Evolutionary conservation across 495 filamentous ascomycete species (phyloP).

Genomic region (Penicillium egyptiacum): DNA sequence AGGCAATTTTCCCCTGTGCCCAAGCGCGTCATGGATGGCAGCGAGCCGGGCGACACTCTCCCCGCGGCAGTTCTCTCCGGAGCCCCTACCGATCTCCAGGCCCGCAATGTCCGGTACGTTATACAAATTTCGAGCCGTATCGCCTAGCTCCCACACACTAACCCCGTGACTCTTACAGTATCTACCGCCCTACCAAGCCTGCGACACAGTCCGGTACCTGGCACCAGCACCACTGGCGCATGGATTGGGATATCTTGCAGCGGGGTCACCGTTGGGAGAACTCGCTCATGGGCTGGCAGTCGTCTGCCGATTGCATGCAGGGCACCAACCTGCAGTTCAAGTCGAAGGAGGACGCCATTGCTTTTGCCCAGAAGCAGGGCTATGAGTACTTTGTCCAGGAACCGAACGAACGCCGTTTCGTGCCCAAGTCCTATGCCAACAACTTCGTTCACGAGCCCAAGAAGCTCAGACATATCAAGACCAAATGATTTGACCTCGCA

Average conservation of each 20-base stretch:
- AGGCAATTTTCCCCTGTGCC: conserved; percentile 90
- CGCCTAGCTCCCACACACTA: conserved; percentile 10
- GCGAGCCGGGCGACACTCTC: conserved; percentile 71
- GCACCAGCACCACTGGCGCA: conserved; percentile 83
- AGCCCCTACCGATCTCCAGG: conserved; percentile 89
- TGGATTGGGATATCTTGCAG: conserved; percentile 94
- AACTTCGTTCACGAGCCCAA: conserved; percentile 84
- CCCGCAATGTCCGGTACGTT: conserved; percentile 82
- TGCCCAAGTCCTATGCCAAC: conserved; percentile 93
- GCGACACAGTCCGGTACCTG: conserved; percentile 91
- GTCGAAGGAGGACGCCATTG: conserved; percentile 90
- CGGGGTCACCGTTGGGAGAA: conserved; percentile 98
- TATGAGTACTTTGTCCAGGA: conserved; percentile 99
- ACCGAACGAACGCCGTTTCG: conserved; percentile 80
- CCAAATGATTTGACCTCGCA: conserved; percentile 65
- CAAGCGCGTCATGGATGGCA: conserved; percentile 83
- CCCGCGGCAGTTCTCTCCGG: conserved; percentile 87
- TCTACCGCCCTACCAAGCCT: conserved; percentile 85
- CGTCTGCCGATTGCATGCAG: conserved; percentile 89
- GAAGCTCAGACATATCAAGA: conserved; percentile 88
- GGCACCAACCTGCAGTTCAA: conserved; percentile 88
- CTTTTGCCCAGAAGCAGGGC: conserved; percentile 96
- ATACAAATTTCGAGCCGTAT: neutral
- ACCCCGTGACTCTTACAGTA: conserved; percentile 54
- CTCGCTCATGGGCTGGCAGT: conserved; percentile 97